Evolutionary conservation across 2,329 filamentous ascomycete genomes (phyloP).

Genomic region (Ophiocordyceps australis): DNA sequence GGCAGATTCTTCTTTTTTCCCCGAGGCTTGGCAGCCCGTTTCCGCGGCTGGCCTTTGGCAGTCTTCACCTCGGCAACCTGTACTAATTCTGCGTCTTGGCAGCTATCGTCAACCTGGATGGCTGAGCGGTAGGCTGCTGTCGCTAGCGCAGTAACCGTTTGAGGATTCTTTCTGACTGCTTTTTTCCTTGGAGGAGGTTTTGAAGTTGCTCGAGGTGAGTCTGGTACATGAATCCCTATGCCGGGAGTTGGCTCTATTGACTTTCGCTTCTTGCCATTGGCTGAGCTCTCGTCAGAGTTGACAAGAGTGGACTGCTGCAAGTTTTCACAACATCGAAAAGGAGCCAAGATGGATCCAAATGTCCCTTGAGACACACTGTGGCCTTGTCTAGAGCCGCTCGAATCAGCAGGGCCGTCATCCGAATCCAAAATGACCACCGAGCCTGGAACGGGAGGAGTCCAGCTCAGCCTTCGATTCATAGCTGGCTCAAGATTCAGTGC

Average conservation of each 20-base stretch:
- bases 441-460: conserved; percentile 47
- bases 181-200: conserved; percentile 26
- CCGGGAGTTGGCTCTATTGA: conserved; percentile 29
- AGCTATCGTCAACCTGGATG: conserved; percentile 13
- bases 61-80: no score
- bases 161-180: conserved; percentile 46
- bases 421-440: conserved; percentile 11
- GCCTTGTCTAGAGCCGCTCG: no score
- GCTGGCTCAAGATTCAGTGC: conserved; percentile 27
- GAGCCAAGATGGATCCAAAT: conserved; percentile 24
- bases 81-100: conserved; percentile 1
- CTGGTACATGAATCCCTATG: conserved; percentile 7
- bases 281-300: conserved; percentile 10
- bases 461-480: conserved; percentile 35
- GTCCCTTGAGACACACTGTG: no score
- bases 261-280: conserved; percentile 34
- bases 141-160: conserved; percentile 62
- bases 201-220: conserved; percentile 6
- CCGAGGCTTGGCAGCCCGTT: conserved; percentile 10
- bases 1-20: conserved; percentile 21
- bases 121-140: conserved; percentile 44
- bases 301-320: conserved; percentile 3
- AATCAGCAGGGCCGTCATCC: no score
- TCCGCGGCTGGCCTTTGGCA: conserved; percentile 13
- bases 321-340: conserved; percentile 18